Base-by-base conservation (phyloP, 306 rosid genomes). In the Acacia crassicarpa region DNA sequence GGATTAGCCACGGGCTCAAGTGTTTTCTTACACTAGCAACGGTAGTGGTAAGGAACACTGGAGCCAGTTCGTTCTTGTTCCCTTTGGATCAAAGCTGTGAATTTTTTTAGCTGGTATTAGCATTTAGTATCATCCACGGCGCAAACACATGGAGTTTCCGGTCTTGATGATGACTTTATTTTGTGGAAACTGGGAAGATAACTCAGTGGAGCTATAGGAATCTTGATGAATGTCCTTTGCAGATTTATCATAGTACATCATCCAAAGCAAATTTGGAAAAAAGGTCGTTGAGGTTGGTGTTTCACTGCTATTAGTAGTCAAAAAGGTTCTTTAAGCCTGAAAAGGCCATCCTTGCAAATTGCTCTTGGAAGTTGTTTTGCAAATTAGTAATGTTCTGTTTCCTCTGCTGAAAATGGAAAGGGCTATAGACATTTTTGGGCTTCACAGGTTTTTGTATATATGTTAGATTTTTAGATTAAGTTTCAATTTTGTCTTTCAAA, bases 31-130 rank as follows among this genome's bases (percentile, higher is more conserved):
- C 67, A 80, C 75, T 87, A 82, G 82, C 83, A 84, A 74, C 53
- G 48, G 77, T 79, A 78, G 88, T 75, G 86, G 74, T 40, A 80
- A 76, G 89, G 81, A 83, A 84, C 89, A 38, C 70, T 87, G 86
- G 85, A 78, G 78, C 73, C 76, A 78, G 67, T 41, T 75, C 72
- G 81, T 81, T 81, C 79, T 82, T 72, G 61, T 67, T 75, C 77
- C 81, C 17, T 71, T 80, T 80, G 85, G 83, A 75, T 84, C 80
- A 81, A 84, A 76, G 81, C 77, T 72, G 85, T 56, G 62, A 20
- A 73, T 83, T 85, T 76, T 78, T 85, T 77, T 80, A 15, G 32
- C 70, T 73, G 83, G 87, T 85, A 80, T 82, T 80, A 79, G 77
- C 62, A 48, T 71, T 75, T 67, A 63, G 86, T 73, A 77, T 82